phyloP scores from a whole-genome alignment of 805 yeast species.

The Groenewaldozyma tartarivorans region DNA sequence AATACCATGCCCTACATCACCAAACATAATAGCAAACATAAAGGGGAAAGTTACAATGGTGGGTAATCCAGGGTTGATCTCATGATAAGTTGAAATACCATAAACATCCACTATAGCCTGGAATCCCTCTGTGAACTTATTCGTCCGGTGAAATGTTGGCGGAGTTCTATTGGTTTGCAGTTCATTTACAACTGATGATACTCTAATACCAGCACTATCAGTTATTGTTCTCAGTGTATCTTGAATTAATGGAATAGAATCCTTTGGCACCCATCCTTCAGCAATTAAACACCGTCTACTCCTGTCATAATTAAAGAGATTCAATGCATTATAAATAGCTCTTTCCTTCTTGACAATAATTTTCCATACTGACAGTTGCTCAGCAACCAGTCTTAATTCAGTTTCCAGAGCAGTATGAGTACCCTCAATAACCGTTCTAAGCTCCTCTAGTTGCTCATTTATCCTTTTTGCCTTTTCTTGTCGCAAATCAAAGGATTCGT shows the following conservation, averaged over 20 bases:
- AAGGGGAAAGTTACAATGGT: constrained; percentile 94
- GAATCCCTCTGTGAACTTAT: constrained; percentile 86
- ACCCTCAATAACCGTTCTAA: constrained; percentile 50
- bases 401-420: constrained; percentile 60
- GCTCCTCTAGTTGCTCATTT: constrained; percentile 41
- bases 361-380: constrained; percentile 67
- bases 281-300: constrained; percentile 76
- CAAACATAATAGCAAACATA: constrained; percentile 98
- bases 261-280: constrained; percentile 95
- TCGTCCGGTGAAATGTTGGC: constrained; percentile 87
- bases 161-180: constrained; percentile 77
- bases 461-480: constrained; percentile 29
- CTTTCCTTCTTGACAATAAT: constrained; percentile 65
- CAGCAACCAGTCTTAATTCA: constrained; percentile 70
- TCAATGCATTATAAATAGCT: constrained; percentile 67
- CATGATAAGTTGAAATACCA: constrained; percentile 87
- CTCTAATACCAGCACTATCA: constrained; percentile 32
- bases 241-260: constrained; percentile 53
- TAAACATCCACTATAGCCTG: constrained; percentile 93
- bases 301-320: constrained; percentile 71
- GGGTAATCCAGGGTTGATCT: constrained; percentile 92
- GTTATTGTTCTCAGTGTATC: constrained; percentile 54
- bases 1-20: constrained; percentile 94
- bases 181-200: constrained; percentile 40
- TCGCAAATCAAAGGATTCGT: constrained; percentile 35